A percentile compares a stretch with the other conserved stretches of the same genome.
Evolutionary conservation across 495 filamentous ascomycete genomes (phyloP).

Genomic region (Astrocystis sublimbata): DNA sequence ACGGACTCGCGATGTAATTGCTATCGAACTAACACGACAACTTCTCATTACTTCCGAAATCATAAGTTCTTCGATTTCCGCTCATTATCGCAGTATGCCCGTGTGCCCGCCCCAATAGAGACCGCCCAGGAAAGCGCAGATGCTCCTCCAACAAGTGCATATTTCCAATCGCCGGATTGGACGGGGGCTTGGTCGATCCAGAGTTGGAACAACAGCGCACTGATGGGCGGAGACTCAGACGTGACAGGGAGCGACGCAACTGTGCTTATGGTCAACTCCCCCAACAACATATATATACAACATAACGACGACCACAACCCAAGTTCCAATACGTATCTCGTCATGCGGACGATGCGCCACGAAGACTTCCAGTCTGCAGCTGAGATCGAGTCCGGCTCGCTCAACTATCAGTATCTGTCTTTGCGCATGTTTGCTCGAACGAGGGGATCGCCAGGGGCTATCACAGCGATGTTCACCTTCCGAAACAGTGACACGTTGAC

Average conservation of each 20-base stretch:
- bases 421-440: constrained; percentile 62
- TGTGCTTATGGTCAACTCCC: constrained; percentile 62
- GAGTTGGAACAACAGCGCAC: constrained; percentile 54
- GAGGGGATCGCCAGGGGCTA: constrained; percentile 55
- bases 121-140: constrained; percentile 29
- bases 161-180: constrained; percentile 42
- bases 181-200: constrained; percentile 60
- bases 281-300: constrained; percentile 65
- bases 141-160: constrained; percentile 39
- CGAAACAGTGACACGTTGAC: constrained; percentile 37
- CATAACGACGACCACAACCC: constrained; percentile 34
- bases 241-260: constrained; percentile 46
- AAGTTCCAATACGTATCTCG: constrained; percentile 54
- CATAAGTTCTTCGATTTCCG: constrained; percentile 71
- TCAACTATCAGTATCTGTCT: constrained; percentile 58
- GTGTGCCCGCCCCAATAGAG: constrained; percentile 39
- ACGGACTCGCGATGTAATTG: constrained; percentile 49
- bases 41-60: constrained; percentile 59
- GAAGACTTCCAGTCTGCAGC: constrained; percentile 60
- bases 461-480: constrained; percentile 72
- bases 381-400: constrained; percentile 59
- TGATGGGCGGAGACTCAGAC: constrained; percentile 24
- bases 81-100: constrained; percentile 41
- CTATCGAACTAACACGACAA: constrained; percentile 48
- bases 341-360: constrained; percentile 61